Base-by-base conservation (phyloP, 352 stramenopile species). In the Globisporangium yorkense region DNA sequence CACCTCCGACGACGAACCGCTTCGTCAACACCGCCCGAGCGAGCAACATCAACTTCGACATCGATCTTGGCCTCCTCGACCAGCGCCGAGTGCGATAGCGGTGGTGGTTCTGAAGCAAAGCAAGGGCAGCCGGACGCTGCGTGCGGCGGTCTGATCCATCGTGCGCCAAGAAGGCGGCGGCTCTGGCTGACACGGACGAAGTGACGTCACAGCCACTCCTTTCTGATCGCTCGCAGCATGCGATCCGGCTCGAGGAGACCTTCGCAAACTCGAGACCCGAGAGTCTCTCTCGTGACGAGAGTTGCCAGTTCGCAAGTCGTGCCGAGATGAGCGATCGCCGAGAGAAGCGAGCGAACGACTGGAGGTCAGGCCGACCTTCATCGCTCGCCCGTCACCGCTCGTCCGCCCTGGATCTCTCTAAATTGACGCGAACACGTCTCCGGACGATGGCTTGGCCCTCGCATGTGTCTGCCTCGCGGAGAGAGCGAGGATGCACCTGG, bases 321-420 rank as follows among this genome's bases (percentile, higher is more conserved):
- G 9, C 21, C n/a, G 18, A 50, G 20, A 15, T 33, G 45, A 24
- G 21, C 21, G 45, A 18, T 27, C 20, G 2, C 43, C 18, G 6
- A 40, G 35, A 12, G 35, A 13, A 5, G 7, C 4, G 35, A 40
- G 37, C 37, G 10, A 39, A 13, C 33, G 33, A 39, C 33, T 39
- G 33, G 33, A 10, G 33, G n/a, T 29, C 43, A 16, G 7, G 5
- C 18, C n/a, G 43, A 27, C 24, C 24, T 27, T 27, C 24, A 27
- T 27, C 24, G 24, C 1, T 27, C 24, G 24, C 24, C 24, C 24
- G 24, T 27, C 24, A 27, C 24, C 24, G 24, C 24, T 27, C 16
- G 43, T 29, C 24, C 6, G 44, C 44, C 44, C 44, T 18, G 44
- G 44, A 49, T 50, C 45, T 50, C 45, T 50, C 45, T 33, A 33